Evolutionary conservation across 2,329 filamentous ascomycete species (phyloP).

Genomic region (Raffaelea albimanens): DNA sequence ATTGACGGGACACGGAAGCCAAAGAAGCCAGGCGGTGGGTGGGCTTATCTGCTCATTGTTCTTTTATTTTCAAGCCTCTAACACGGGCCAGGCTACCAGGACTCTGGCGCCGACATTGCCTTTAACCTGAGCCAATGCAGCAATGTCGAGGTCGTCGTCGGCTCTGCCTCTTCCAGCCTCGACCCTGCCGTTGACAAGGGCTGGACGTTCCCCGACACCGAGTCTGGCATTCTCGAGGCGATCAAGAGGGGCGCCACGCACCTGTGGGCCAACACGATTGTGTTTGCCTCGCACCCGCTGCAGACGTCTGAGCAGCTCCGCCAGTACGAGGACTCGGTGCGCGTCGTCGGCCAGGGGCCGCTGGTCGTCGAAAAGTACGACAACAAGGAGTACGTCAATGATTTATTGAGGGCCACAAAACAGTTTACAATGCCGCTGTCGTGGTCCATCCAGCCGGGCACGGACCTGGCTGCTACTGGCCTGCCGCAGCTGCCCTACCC

Average conservation of each 20-base stretch:
- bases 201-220: conserved; percentile 34
- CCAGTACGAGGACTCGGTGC: conserved; percentile 20
- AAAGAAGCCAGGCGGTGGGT: conserved; percentile 34
- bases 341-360: conserved; percentile 36
- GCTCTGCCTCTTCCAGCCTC: conserved; percentile 21
- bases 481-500: conserved; percentile 19
- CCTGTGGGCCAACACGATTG: conserved; percentile 41
- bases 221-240: conserved; percentile 29
- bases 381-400: conserved; percentile 39
- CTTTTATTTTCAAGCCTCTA: neutral
- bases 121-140: conserved; percentile 23
- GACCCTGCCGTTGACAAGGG: conserved; percentile 20
- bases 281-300: conserved; percentile 37
- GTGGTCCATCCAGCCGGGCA: conserved; percentile 19
- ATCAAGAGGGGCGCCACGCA: conserved; percentile 30
- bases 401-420: conserved; percentile 24
- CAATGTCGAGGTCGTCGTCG: conserved; percentile 20
- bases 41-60: no score
- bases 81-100: conserved; percentile 32
- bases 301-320: conserved; percentile 28
- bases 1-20: conserved; percentile 38
- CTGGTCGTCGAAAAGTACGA: conserved; percentile 37
- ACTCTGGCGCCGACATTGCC: conserved; percentile 39
- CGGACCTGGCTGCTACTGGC: neutral
- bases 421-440: conserved; percentile 29